These are phyloP conservation scores for Plasmodium adleri DNA, from an alignment of 169 alveolate genomes.

Conservation along the genomic window DNA sequence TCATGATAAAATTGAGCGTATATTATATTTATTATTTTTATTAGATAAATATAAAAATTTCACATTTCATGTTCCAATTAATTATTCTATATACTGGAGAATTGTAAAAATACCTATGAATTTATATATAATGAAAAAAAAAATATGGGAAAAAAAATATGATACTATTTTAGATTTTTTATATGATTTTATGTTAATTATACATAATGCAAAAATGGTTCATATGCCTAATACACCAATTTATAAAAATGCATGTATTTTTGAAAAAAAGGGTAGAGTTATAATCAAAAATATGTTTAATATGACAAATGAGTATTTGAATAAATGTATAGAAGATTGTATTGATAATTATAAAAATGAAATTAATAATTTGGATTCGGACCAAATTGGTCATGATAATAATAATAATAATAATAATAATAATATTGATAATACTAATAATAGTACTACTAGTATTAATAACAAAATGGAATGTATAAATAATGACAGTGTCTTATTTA, in stretches of 20 bases:
- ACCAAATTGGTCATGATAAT: neutral
- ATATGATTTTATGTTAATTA: constrained; percentile 78
- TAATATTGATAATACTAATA: neutral
- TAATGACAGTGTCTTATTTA: neutral
- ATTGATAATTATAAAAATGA: constrained; percentile 19
- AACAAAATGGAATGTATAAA: neutral
- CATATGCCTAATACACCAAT: constrained; percentile 85
- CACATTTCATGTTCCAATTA: constrained; percentile 83
- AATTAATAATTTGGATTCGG: neutral
- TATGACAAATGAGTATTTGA: constrained; percentile 47
- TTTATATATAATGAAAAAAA: constrained; percentile 78
- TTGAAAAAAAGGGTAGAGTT: constrained; percentile 79
- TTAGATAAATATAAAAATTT: constrained; percentile 81
- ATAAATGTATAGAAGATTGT: constrained; percentile 44
- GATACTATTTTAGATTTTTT: constrained; percentile 76
- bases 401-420: constrained; percentile 15
- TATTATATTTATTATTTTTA: constrained; percentile 80
- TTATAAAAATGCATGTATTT: constrained; percentile 78
- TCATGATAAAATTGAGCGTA: constrained; percentile 76
- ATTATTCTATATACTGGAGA: constrained; percentile 84
- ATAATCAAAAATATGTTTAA: constrained; percentile 73
- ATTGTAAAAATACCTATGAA: constrained; percentile 86
- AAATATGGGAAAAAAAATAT: constrained; percentile 80
- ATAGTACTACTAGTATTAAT: neutral
- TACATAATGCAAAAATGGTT: constrained; percentile 82